Base-by-base conservation (phyloP, 257 asterid species). In the Mentha longifolia region DNA sequence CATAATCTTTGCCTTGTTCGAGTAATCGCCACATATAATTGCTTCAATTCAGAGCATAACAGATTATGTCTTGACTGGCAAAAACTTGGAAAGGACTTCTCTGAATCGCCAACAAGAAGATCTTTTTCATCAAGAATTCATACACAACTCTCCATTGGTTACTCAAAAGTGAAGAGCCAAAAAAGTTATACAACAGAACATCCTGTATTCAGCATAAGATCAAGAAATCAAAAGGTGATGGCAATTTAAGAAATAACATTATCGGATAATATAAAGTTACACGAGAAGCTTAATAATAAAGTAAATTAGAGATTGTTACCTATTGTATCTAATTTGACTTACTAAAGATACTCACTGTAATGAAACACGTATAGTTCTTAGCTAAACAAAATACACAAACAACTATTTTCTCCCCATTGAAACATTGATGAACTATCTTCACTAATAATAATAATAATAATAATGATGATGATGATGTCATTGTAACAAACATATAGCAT, bases 31-130 rank as follows among this genome's bases (percentile, higher is more conserved):
- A n/a, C n/a, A n/a, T n/a, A n/a, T n/a, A n/a, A n/a, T n/a, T n/a
- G n/a, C n/a, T n/a, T n/a, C n/a, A n/a, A n/a, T n/a, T 88, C 96
- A 25, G 90, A 85, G 66, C 93, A 89, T 74, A 89, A 30, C 17
- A 87, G 61, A 41, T 77, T 64, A 45, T 87, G 96, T 65, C 74
- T 85, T 31, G 82, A 79, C 60, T 68, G 74, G 73, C 61, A 74
- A 70, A 89, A 89, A 47, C 74, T 69, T 6, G 89, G 87, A 76
- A 74, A 85, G 6, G 84, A 68, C 73, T 45, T 64, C 0, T 56
- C 55, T 63, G 69, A 69, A 28, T 42, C 68, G 0, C 74, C 37
- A 54, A 79, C 84, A 3, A 82, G 81, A 61, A 78, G 71, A 42
- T 72, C 77, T 55, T 67, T 78, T 43, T 78, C 76, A 31, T 71